Evolutionary conservation across 805 yeast genomes (phyloP), one percentile per base, ranked within the genome.

Genomic region (Saturnispora serradocipensis): DNA sequence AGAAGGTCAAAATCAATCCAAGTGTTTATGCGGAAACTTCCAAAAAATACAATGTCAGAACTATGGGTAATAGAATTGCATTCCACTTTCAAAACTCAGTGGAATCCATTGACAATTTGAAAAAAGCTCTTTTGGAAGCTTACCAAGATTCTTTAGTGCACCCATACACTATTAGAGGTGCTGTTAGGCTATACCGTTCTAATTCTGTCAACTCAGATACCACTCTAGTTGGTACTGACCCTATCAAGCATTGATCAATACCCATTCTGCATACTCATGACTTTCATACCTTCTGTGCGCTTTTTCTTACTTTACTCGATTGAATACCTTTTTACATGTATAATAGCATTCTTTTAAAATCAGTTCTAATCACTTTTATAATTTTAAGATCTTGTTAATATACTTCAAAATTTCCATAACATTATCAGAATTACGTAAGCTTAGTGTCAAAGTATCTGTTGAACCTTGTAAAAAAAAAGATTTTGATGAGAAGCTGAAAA

Each of bases 31-130:
- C 45, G 4, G 43, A 46, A 16, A 30, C 45, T 27, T 88, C 84
- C 53, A 65, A 71, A 43, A 78, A 84, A 59, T 72, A 81, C 61
- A 77, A 79, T 46, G 74, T 90, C 52, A 81, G 77, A 58, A 67
- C 84, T 38, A 75, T 76, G 77, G 88, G 89, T 48, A 82, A 81
- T 49, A 77, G 97, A 62, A 68, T 90, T 45, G 88, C 95, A 1
- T 84, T 89, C 74, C 96, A 88, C 59, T 81, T 80, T 66, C 89
- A 83, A 67, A 76, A 73, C 52, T 67, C 80, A 22, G 69, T 70
- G 27, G 78, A 74, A 44, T 74, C 84, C 28, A 66, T 83, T 46
- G 84, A 78, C 49, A 72, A 69, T 46, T 71, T 85, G 46, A 84
- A 83, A 60, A 61, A 63, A 45, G 83, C 83, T 2, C 67, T 86